phyloP scores from a whole-genome alignment of 2,329 filamentous ascomycete species.

The Fragosphaeria purpurea region DNA sequence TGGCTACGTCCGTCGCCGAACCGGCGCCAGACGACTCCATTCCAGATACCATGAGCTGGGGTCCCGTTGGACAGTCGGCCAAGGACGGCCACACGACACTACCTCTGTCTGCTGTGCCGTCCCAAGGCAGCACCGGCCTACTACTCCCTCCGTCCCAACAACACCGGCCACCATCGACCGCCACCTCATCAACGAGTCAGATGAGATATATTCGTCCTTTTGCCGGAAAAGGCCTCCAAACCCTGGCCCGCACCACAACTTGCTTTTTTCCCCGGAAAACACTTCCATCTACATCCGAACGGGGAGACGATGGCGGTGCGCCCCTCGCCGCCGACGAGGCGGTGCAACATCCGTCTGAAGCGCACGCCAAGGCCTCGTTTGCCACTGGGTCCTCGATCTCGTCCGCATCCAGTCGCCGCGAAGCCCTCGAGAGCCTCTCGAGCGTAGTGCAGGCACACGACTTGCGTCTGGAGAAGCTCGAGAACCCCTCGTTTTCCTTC shows the following conservation, averaged over 20 bases:
- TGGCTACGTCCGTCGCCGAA: constrained; percentile 9
- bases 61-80: constrained; percentile 31
- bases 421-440: constrained; percentile 35
- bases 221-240: constrained; percentile 44
- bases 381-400: too few species aligned
- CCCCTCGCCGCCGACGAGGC: background rate
- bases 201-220: constrained; percentile 45
- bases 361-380: too few species aligned
- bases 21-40: constrained; percentile 31
- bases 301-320: background rate
- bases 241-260: constrained; percentile 30
- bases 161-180: constrained; percentile 28
- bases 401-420: constrained; percentile 5
- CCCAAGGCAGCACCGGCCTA: constrained; percentile 28
- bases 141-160: constrained; percentile 37
- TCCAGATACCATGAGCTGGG: constrained; percentile 48
- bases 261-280: too few species aligned
- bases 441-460: constrained; percentile 51
- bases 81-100: constrained; percentile 23
- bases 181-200: constrained; percentile 36
- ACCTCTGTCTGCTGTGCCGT: constrained; percentile 32
- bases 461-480: constrained; percentile 56
- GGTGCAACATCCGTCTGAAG: too few species aligned
- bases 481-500: constrained; percentile 59
- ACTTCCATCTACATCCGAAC: constrained; percentile 18